A percentile compares a stretch with the other conserved stretches of the same genome.
Conservation (phyloP, 345 rosid genomes). For the Crucihimalaya himalaica region DNA sequence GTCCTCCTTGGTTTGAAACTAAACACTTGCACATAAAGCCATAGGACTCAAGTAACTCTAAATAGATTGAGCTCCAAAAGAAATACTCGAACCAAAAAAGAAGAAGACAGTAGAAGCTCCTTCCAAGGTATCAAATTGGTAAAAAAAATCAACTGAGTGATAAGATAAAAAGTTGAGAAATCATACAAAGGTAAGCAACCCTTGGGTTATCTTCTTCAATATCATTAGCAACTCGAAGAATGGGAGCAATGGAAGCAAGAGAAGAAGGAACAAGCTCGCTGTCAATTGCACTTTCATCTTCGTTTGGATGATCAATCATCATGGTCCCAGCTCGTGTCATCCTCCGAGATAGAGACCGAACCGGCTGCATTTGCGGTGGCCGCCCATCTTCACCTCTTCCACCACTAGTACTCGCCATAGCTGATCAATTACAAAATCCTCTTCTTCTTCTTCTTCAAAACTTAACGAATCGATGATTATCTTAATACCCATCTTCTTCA, state of each 20-base stretch:
- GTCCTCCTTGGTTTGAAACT: neutral
- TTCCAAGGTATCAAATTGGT: neutral
- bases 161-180: neutral
- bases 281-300: conserved; percentile 54
- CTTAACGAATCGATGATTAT: neutral
- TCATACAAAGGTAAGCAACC: conserved; percentile 88
- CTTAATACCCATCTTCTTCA: conserved; percentile 25
- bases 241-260: conserved; percentile 58
- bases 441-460: neutral
- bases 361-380: conserved; percentile 41
- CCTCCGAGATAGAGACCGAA: conserved; percentile 48
- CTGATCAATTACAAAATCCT: conserved; percentile 4
- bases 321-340: conserved; percentile 53
- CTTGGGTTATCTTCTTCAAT: conserved; percentile 65
- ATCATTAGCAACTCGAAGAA: conserved; percentile 96
- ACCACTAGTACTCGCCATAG: conserved; percentile 85
- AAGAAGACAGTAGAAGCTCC: neutral
- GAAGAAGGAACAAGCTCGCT: conserved; percentile 96
- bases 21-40: conserved; percentile 2
- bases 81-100: neutral
- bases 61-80: neutral
- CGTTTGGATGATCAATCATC: conserved; percentile 52
- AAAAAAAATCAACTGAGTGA: neutral
- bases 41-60: neutral
- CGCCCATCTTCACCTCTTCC: conserved; percentile 45